Evolutionary conservation across 345 rosid genomes (phyloP).

Genomic region (Balakata baccata): DNA sequence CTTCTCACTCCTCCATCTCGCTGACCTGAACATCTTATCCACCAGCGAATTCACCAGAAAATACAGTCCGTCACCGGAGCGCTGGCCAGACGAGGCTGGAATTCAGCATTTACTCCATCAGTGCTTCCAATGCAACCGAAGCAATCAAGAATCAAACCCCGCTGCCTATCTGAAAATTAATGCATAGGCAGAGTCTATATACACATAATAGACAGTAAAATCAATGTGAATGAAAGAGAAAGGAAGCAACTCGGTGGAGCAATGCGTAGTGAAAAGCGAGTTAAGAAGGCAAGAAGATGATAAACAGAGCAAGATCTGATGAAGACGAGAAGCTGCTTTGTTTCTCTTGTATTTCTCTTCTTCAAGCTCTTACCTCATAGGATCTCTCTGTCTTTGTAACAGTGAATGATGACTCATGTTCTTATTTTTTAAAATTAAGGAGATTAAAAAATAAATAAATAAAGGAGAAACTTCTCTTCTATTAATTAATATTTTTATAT

Average conservation of each 20-base stretch:
- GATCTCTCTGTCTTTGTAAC: constrained; percentile 10
- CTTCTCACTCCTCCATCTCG: constrained; percentile 79
- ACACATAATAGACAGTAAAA: not conserved
- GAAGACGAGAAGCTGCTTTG: not conserved
- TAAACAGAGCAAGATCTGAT: constrained; percentile 46
- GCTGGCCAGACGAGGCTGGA: constrained; percentile 22
- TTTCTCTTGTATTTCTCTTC: not conserved
- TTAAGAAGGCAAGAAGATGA: constrained; percentile 1
- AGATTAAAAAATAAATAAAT: not conserved
- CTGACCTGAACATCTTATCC: constrained; percentile 65
- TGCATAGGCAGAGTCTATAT: not conserved
- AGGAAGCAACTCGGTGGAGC: constrained; percentile 13
- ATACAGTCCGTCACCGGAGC: constrained; percentile 27
- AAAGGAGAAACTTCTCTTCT: no score
- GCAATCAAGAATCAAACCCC: not conserved
- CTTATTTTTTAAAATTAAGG: not conserved
- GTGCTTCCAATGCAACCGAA: constrained; percentile 28
- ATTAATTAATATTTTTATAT: no score
- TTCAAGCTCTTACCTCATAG: not conserved
- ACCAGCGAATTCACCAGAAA: constrained; percentile 2
- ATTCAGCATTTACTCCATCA: constrained; percentile 33
- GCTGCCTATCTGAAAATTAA: not conserved
- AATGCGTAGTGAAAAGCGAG: constrained; percentile 17
- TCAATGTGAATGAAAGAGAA: not conserved
- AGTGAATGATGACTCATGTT: constrained; percentile 23